Evolutionary conservation across 192 early-diverging fungal genomes (phyloP).

Genomic region (Geranomyces michiganensis): DNA sequence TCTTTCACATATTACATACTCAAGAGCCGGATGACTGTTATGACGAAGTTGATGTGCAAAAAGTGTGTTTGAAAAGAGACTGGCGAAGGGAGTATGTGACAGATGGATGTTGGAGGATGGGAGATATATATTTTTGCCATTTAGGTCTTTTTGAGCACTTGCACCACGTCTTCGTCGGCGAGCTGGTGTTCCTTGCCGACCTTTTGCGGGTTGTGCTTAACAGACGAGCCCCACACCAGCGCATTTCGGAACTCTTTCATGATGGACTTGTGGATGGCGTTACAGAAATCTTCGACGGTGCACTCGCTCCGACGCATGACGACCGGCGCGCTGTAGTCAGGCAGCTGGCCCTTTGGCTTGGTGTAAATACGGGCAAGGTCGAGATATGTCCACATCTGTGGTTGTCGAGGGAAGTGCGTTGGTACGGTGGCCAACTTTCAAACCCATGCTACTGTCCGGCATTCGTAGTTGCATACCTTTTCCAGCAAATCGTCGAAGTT

Average conservation of each 20-base stretch:
- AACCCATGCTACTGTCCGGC: not conserved
- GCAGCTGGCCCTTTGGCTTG: constrained; percentile 89
- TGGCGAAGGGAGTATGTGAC: too few relatives aligned
- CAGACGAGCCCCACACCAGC: constrained; percentile 92
- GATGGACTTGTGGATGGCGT: constrained; percentile 94
- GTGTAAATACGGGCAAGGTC: constrained; percentile 81
- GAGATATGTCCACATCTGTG: constrained; percentile 67
- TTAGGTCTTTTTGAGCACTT: constrained; percentile 53
- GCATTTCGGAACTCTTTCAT: constrained; percentile 90
- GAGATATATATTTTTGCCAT: not conserved
- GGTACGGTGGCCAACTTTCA: not conserved
- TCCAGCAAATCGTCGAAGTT: constrained; percentile 98
- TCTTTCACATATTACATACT: too few relatives aligned
- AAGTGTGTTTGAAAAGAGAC: too few relatives aligned
- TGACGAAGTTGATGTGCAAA: too few relatives aligned
- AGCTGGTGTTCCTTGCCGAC: constrained; percentile 93
- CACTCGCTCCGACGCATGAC: constrained; percentile 74
- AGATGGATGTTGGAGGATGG: too few relatives aligned
- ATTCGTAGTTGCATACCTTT: constrained; percentile 32
- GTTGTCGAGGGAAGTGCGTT: not conserved
- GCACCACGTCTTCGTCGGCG: constrained; percentile 96
- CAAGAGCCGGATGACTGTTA: too few relatives aligned
- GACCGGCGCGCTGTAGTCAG: constrained; percentile 93
- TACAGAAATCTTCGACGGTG: constrained; percentile 91
- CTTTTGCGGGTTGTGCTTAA: constrained; percentile 98